Evolutionary conservation across 176 grass and related monocot genomes (phyloP).

Genomic region (Cocos nucifera): DNA sequence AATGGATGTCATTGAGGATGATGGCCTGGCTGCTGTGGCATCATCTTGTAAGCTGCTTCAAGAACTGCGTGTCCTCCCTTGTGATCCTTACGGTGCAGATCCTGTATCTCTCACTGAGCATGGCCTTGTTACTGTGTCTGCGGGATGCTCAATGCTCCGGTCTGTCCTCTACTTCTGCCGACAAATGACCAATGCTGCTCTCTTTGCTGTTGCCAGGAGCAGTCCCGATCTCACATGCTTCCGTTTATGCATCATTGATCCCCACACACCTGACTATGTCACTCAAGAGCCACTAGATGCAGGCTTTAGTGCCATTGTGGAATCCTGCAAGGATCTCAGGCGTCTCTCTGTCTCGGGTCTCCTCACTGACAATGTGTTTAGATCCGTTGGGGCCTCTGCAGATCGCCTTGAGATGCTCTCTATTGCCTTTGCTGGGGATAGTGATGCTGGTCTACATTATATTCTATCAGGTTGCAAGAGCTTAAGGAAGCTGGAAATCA

Average conservation of each 20-base stretch:
- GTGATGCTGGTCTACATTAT: constrained; percentile 46
- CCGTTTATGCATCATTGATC: constrained; percentile 38
- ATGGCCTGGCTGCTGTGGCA: constrained; percentile 47
- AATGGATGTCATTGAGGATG: constrained; percentile 51
- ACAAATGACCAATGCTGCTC: constrained; percentile 59
- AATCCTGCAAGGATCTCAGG: constrained; percentile 50
- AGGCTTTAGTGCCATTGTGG: constrained; percentile 65
- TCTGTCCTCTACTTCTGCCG: constrained; percentile 52
- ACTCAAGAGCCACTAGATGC: constrained; percentile 59
- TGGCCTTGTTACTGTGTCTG: constrained; percentile 49
- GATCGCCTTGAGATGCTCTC: constrained; percentile 56
- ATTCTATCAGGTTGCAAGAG: constrained; percentile 68
- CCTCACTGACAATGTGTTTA: constrained; percentile 48
- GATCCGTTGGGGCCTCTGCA: constrained; percentile 66
- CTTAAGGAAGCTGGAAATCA: constrained; percentile 58
- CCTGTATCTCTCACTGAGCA: constrained; percentile 48
- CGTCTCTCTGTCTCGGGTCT: constrained; percentile 47
- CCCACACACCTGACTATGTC: constrained; percentile 34
- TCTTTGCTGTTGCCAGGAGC: constrained; percentile 47
- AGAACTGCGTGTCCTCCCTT: constrained; percentile 54
- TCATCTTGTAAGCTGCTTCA: constrained; percentile 42
- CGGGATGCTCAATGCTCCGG: constrained; percentile 48
- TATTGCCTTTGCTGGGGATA: constrained; percentile 39
- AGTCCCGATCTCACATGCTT: constrained; percentile 39
- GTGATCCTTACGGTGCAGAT: constrained; percentile 1